These are phyloP conservation scores for Hortaea werneckii DNA, from an alignment of 2,329 filamentous ascomycete genomes.

Conservation along the genomic window DNA sequence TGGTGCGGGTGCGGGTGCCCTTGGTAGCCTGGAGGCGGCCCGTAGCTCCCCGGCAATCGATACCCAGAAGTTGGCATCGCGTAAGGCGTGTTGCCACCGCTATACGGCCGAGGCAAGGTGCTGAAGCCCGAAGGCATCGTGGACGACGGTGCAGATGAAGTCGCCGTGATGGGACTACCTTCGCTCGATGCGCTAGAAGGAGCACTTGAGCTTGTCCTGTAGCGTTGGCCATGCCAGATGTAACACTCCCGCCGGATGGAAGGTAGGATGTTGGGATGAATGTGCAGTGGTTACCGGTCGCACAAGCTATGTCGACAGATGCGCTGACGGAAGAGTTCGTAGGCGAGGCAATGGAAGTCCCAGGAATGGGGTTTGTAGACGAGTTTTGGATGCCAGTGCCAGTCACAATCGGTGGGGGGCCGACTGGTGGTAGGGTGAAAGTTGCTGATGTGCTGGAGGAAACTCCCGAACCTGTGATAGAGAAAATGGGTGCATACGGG, in stretches of 20 bases:
- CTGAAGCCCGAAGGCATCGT: conserved; percentile 5
- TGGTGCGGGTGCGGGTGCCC: not conserved
- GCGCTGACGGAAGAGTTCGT: not conserved
- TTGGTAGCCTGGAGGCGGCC: conserved; percentile 6
- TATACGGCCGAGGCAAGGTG: conserved; percentile 1
- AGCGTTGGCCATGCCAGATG: not conserved
- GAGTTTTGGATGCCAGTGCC: too few species aligned
- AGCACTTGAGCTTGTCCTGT: not conserved
- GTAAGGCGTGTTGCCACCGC: conserved; percentile 7
- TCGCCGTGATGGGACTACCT: not conserved
- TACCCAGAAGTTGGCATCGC: conserved; percentile 4
- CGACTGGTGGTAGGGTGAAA: not conserved
- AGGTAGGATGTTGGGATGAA: conserved; percentile 1
- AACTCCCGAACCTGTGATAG: not conserved
- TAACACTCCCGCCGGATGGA: not conserved
- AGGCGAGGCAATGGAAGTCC: not conserved
- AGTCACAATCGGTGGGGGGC: not conserved
- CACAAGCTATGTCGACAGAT: not conserved
- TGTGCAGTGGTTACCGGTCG: not conserved
- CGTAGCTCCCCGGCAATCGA: conserved; percentile 2
- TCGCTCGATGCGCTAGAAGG: not conserved
- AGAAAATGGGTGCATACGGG: not conserved
- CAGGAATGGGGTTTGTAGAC: not conserved
- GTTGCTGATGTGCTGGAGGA: not conserved
- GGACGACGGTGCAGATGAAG: not conserved